Base-by-base conservation (phyloP, 441 rosid species). In the Bruguiera hainesii region DNA sequence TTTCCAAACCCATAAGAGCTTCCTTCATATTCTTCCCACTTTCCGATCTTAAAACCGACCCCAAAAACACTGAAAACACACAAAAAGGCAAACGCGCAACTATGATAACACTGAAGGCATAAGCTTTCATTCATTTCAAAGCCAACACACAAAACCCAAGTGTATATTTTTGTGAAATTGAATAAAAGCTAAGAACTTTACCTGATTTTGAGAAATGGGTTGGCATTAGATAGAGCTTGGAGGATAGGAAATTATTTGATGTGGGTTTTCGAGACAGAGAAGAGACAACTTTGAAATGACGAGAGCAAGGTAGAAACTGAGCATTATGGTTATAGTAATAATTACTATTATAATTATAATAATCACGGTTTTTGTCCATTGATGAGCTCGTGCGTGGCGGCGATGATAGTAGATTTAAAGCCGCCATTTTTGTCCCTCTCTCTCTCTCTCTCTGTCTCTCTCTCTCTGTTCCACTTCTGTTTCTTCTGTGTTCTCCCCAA, bases 171-270 rank as follows among this genome's bases (percentile, higher is more conserved):
- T 13, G 21, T 16, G 28, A 73, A 69, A 61, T 21, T 21, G 9
- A 58, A 56, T 0, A 10, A 50, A 46, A 42, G 49, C 20, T 55
- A 49, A 33, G 26, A 76, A 49, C 60, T 25, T 76, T 58, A 87
- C 93, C 93, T 66, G 90, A 71, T 77, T 64, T 67, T 0, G 86
- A 77, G 79, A 72, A 65, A 76, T 63, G 80, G 80, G 71, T 42
- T 1, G 70, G 77, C 70, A 82, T 71, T 6, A 65, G 60, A 71
- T 69, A 63, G 61, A 49, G 61, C 73, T 65, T 82, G 48, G 64
- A 69, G 69, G 83, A 80, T 16, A 69, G 16, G 63, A 5, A 51
- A 8, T 9, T 3, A 19, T 56, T 77, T 57, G 78, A 69, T 68
- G 63, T 71, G 68, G 59, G 15, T 49, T 30, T 70, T 0, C 68